A percentile compares a stretch with the other conserved stretches of the same genome.
Evolutionary conservation across 768 basidiomycete species (phyloP).

Genomic region (Pleurotus pulmonarius): DNA sequence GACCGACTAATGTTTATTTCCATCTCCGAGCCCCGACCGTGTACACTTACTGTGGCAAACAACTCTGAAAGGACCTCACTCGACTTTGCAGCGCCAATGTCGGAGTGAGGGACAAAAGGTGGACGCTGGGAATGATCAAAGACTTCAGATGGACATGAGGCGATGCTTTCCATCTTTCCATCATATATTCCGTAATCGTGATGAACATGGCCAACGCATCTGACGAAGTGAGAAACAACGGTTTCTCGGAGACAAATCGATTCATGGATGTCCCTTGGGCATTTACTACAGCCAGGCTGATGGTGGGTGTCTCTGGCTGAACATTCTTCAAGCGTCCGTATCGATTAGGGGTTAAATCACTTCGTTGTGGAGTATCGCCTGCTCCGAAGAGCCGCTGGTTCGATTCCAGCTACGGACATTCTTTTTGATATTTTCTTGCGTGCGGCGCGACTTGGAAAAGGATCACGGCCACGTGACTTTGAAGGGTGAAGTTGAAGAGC

Average conservation of each 20-base stretch:
- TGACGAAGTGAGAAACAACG: neutral
- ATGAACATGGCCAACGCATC: neutral
- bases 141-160: neutral
- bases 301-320: no score
- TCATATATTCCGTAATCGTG: neutral
- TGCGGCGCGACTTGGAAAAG: no score
- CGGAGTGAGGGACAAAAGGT: neutral
- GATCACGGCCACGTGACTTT: neutral
- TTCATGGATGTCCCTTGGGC: no score
- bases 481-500: neutral
- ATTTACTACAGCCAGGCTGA: no score
- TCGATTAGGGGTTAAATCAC: slow-evolving; percentile 17
- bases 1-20: neutral
- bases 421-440: neutral
- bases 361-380: slow-evolving; percentile 10
- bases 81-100: neutral
- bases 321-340: neutral
- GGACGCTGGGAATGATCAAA: neutral
- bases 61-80: neutral
- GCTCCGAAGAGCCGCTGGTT: slow-evolving; percentile 13
- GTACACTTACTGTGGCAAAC: neutral
- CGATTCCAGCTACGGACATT: slow-evolving; percentile 15
- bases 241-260: no score
- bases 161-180: neutral
- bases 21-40: neutral